phyloP scores from a whole-genome alignment of 2,329 filamentous ascomycete genomes.

The Claviceps fusiformis region DNA sequence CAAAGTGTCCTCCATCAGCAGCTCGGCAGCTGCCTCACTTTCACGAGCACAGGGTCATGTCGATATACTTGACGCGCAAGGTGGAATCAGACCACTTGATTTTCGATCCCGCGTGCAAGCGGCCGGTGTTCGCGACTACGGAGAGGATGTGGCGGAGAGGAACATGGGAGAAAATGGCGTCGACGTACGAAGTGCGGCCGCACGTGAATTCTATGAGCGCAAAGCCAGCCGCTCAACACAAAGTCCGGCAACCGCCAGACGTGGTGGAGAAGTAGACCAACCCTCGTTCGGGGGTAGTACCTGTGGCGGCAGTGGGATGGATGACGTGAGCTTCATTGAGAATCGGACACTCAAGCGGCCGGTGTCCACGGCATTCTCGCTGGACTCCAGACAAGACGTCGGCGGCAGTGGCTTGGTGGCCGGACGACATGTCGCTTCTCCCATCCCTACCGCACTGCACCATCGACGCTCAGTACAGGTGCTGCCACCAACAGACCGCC shows the following conservation, averaged over 20 bases:
- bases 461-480: neutral
- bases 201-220: conserved; percentile 19
- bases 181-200: conserved; percentile 18
- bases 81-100: conserved; percentile 29
- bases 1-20: neutral
- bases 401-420: neutral
- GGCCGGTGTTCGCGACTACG: conserved; percentile 36
- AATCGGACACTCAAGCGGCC: neutral
- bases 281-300: neutral
- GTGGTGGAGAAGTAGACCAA: neutral
- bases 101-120: conserved; percentile 33
- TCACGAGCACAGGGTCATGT: neutral
- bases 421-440: neutral
- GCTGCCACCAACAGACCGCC: neutral
- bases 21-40: neutral
- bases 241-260: conserved; percentile 4
- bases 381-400: neutral
- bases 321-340: neutral
- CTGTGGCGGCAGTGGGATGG: conserved; percentile 1
- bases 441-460: neutral
- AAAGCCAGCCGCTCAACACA: neutral
- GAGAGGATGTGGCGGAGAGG: conserved; percentile 47
- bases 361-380: neutral
- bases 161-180: conserved; percentile 30
- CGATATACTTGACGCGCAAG: conserved; percentile 15